A percentile compares a stretch with the other conserved stretches of the same genome.
Conservation (phyloP, 192 early-diverging fungal genomes). For the Mortierella hygrophila region DNA sequence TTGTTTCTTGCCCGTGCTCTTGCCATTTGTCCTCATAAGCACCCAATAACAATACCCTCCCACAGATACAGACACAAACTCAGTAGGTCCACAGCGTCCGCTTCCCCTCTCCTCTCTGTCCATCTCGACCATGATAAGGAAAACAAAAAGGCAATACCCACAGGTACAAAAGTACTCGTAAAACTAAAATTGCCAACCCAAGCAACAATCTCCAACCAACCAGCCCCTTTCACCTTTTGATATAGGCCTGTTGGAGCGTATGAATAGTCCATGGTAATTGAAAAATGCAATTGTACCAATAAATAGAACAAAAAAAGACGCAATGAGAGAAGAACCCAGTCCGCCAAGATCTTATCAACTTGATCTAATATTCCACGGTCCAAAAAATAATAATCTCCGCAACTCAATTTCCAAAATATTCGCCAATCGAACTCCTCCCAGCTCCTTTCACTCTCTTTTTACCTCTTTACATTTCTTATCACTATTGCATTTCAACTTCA, state of each 20-base stretch:
- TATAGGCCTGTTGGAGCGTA: no score
- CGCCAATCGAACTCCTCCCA: constrained; percentile 13
- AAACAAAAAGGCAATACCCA: not conserved
- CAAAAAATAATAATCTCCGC: constrained; percentile 47
- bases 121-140: not conserved
- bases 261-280: not conserved
- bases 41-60: not conserved
- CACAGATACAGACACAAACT: constrained; percentile 4
- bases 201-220: not conserved
- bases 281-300: not conserved
- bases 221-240: not conserved
- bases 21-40: not conserved
- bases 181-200: not conserved
- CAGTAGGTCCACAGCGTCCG: constrained; percentile 4
- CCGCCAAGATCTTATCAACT: constrained; percentile 38
- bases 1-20: not conserved
- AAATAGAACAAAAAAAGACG: constrained; percentile 6
- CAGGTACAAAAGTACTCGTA: not conserved
- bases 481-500: not conserved
- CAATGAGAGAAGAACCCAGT: not conserved
- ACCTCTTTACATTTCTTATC: not conserved
- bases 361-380: constrained; percentile 4
- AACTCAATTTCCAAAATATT: constrained; percentile 11
- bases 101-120: not conserved
- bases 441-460: not conserved